phyloP scores from a whole-genome alignment of 345 rosid genomes.

The Geranium rotundifolium region DNA sequence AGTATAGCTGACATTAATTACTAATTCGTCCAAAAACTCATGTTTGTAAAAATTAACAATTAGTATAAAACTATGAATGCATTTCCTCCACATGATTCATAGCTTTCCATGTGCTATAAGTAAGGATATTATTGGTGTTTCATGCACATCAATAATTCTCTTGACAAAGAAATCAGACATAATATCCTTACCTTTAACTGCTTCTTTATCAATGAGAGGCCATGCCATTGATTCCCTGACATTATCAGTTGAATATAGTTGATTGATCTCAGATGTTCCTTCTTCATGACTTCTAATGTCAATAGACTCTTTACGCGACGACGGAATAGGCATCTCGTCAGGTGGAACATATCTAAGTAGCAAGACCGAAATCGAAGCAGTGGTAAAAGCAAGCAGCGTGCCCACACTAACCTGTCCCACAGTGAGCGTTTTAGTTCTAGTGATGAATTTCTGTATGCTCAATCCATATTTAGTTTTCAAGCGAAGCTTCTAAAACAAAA shows the following conservation, averaged over 20 bases:
- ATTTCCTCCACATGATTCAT: too few relatives aligned
- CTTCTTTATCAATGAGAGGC: not conserved
- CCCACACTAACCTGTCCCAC: conserved; percentile 32
- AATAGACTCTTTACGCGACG: not conserved
- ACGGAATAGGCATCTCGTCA: conserved; percentile 20
- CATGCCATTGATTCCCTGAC: not conserved
- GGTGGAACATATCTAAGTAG: conserved; percentile 65
- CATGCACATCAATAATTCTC: too few relatives aligned
- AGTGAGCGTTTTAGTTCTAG: too few relatives aligned
- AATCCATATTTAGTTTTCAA: too few relatives aligned
- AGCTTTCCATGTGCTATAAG: too few relatives aligned
- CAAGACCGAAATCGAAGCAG: conserved; percentile 51
- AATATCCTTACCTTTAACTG: not conserved
- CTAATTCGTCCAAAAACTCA: too few relatives aligned
- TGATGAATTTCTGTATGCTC: too few relatives aligned
- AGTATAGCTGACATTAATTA: too few relatives aligned
- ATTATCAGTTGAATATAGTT: not conserved
- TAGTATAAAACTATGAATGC: too few relatives aligned
- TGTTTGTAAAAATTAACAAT: too few relatives aligned
- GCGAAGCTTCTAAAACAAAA: too few relatives aligned
- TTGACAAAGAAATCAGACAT: not conserved
- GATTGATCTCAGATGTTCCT: not conserved
- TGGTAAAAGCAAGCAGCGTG: conserved; percentile 59
- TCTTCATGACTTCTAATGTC: not conserved
- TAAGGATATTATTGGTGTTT: too few relatives aligned